phyloP scores from a whole-genome alignment of 2,329 filamentous ascomycete species.

The Aureobasidium uvarum region DNA sequence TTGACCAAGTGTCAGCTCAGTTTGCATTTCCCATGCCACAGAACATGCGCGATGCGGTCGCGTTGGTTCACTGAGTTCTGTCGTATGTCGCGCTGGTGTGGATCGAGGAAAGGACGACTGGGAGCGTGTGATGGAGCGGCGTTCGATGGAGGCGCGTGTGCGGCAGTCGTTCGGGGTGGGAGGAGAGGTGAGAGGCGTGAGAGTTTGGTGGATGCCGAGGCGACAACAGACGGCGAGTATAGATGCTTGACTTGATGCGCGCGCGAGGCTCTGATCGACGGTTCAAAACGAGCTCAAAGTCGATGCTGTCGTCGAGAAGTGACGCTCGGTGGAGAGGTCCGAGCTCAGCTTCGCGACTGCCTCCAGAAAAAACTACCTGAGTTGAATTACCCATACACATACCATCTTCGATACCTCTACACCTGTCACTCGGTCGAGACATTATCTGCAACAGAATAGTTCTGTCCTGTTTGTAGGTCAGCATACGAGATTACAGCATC shows the following conservation, averaged over 20 bases:
- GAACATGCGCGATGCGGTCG: slow-evolving; percentile 21
- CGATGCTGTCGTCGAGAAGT: slow-evolving; percentile 4
- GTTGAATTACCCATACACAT: too few relatives aligned
- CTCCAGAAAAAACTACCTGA: background rate
- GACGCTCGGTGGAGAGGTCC: slow-evolving; percentile 1
- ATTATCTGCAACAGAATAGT: background rate
- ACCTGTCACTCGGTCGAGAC: background rate
- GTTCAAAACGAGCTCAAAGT: slow-evolving; percentile 8
- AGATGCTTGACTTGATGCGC: slow-evolving; percentile 11
- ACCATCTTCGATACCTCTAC: background rate
- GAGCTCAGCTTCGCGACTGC: slow-evolving; percentile 1
- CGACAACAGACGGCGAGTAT: slow-evolving; percentile 2
- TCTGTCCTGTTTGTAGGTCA: background rate
- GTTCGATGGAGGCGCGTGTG: background rate
- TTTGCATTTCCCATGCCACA: slow-evolving; percentile 27
- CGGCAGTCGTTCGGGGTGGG: background rate
- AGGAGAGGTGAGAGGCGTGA: background rate
- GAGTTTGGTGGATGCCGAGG: background rate
- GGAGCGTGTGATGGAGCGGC: background rate
- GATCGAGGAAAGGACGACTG: slow-evolving; percentile 11
- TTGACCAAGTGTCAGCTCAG: slow-evolving; percentile 21
- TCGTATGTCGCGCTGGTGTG: background rate
- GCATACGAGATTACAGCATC: too few relatives aligned
- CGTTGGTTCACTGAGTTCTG: slow-evolving; percentile 7
- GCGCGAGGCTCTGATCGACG: slow-evolving; percentile 7